phyloP scores from a whole-genome alignment of 2,329 filamentous ascomycete genomes.

The Penicillium rolfsii region DNA sequence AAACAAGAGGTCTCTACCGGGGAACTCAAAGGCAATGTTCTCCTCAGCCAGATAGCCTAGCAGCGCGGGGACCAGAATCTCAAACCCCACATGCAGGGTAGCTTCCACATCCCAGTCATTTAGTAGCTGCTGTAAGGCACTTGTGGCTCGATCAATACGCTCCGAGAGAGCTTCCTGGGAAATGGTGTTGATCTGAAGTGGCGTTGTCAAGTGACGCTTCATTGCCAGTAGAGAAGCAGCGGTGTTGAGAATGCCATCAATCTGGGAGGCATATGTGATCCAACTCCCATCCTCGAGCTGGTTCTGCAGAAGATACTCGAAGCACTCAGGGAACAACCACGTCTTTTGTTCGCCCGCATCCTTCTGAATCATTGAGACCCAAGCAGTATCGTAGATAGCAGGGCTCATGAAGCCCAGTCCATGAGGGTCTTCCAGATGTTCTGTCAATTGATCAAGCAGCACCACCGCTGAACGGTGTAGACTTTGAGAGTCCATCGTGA shows the following conservation, averaged over 20 bases:
- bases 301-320: constrained; percentile 33
- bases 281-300: constrained; percentile 35
- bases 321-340: constrained; percentile 41
- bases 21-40: neutral
- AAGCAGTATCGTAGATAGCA: constrained; percentile 41
- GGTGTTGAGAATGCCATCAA: constrained; percentile 43
- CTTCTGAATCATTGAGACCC: constrained; percentile 36
- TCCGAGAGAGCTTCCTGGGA: neutral
- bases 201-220: constrained; percentile 12
- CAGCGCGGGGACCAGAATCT: constrained; percentile 40
- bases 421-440: constrained; percentile 6
- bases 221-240: constrained; percentile 39
- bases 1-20: neutral
- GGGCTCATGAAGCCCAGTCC: constrained; percentile 9
- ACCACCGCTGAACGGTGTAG: neutral
- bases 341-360: constrained; percentile 19
- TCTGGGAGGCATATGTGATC: constrained; percentile 29
- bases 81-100: constrained; percentile 39
- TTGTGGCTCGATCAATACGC: constrained; percentile 4
- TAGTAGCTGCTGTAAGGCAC: constrained; percentile 30
- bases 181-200: neutral
- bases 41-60: constrained; percentile 31
- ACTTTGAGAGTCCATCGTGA: neutral
- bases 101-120: constrained; percentile 35
- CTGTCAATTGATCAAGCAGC: constrained; percentile 6